A percentile compares a stretch with the other conserved stretches of the same genome.
Evolutionary conservation across 352 stramenopile species (phyloP).

Genomic region (Globisporangium camurandrum): DNA sequence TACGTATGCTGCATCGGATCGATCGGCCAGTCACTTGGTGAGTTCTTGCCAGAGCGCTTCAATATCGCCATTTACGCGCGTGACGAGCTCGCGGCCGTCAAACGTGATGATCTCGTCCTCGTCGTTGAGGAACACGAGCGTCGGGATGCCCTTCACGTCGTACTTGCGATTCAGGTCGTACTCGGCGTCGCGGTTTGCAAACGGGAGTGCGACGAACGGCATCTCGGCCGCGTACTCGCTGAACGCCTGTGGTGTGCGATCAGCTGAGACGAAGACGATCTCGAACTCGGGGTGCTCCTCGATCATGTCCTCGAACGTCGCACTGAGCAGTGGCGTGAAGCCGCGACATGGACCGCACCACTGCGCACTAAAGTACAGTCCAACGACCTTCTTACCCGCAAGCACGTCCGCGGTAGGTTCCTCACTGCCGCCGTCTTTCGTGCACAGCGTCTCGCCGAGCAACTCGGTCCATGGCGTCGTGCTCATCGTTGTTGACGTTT

Average conservation of each 20-base stretch:
- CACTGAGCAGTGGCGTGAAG: conserved; percentile 92
- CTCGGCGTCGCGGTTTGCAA: conserved; percentile 59
- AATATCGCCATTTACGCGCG: conserved; percentile 63
- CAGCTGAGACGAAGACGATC: conserved; percentile 86
- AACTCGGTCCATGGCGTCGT: conserved; percentile 40
- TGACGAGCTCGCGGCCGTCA: conserved; percentile 71
- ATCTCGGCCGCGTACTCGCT: conserved; percentile 90
- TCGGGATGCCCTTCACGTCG: conserved; percentile 83
- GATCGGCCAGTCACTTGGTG: conserved; percentile 45
- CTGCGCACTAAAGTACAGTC: conserved; percentile 95
- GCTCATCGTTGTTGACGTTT: conserved; percentile 24
- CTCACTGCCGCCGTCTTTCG: conserved; percentile 68
- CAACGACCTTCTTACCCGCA: conserved; percentile 75
- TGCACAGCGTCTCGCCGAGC: conserved; percentile 60
- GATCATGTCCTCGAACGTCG: conserved; percentile 87
- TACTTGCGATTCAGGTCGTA: conserved; percentile 77
- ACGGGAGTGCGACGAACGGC: conserved; percentile 93
- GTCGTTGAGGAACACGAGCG: conserved; percentile 84
- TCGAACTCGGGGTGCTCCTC: conserved; percentile 86
- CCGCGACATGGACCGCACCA: conserved; percentile 92
- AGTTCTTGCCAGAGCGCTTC: conserved; percentile 61
- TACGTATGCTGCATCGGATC: no score
- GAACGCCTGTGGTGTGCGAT: conserved; percentile 69
- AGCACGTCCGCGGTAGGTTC: conserved; percentile 65
- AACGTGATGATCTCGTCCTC: conserved; percentile 68